Conservation (phyloP, 31 red algal genomes). For the Endocladia muricata region DNA sequence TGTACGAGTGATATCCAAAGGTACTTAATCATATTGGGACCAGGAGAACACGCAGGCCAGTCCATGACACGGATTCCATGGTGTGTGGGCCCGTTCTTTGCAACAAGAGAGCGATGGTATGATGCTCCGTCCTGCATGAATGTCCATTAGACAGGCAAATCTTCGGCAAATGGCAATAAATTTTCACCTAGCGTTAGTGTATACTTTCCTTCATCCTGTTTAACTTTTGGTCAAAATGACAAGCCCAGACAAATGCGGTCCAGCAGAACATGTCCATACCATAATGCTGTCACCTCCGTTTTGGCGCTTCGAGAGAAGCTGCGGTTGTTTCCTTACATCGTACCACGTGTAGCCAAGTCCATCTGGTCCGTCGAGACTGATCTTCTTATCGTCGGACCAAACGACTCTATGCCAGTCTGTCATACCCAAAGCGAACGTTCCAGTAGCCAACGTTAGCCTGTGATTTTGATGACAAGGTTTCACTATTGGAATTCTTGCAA, state of each 20-base stretch:
- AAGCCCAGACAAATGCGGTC: not conserved
- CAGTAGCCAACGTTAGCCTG: not conserved
- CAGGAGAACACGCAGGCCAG: not conserved
- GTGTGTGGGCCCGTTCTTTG: not conserved
- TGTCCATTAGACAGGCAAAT: not conserved
- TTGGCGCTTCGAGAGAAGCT: not conserved
- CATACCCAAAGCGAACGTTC: not conserved
- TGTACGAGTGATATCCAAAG: not conserved
- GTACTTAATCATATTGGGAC: constrained; percentile 6
- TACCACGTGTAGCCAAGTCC: not conserved
- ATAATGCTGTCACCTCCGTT: constrained; percentile 6
- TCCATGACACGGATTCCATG: not conserved
- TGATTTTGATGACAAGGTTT: not conserved
- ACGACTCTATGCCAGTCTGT: not conserved
- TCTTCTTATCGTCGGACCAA: constrained; percentile 8
- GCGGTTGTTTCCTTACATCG: not conserved
- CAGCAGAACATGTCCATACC: constrained; percentile 5
- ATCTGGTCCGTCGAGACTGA: not conserved
- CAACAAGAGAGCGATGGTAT: not conserved
- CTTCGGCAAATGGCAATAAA: constrained; percentile 23
- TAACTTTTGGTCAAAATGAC: not conserved
- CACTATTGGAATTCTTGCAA: not conserved
- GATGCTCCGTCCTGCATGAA: constrained; percentile 23
- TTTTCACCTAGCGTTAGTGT: not conserved
- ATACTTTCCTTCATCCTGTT: constrained; percentile 1